These are phyloP conservation scores for Fusarium torreyae DNA, from an alignment of 2,329 filamentous ascomycete genomes.

Conservation along the genomic window DNA sequence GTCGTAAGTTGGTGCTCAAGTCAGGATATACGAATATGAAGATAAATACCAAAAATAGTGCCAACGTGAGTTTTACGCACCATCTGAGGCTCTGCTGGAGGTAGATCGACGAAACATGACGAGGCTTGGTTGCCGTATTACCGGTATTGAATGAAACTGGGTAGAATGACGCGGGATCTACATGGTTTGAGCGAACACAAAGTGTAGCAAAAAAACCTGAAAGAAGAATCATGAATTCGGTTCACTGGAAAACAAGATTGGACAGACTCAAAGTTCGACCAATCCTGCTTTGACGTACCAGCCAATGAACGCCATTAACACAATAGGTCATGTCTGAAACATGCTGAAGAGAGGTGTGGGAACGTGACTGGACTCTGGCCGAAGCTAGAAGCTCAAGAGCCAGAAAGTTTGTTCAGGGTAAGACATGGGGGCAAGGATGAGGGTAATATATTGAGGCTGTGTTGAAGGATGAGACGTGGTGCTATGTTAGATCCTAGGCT, in stretches of 20 bases:
- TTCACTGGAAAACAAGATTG: not conserved
- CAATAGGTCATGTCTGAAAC: conserved; percentile 25
- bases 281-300: not conserved
- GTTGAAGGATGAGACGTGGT: conserved; percentile 24
- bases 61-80: conserved; percentile 1
- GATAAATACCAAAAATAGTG: conserved; percentile 25
- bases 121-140: conserved; percentile 14
- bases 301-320: conserved; percentile 2
- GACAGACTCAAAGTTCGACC: not conserved
- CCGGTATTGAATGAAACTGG: not conserved
- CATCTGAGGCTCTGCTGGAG: conserved; percentile 24
- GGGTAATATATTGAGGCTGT: conserved; percentile 32
- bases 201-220: not conserved
- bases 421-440: conserved; percentile 19
- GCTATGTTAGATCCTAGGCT: not conserved
- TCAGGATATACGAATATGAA: not conserved
- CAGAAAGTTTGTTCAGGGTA: conserved; percentile 19
- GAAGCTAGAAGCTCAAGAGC: conserved; percentile 3
- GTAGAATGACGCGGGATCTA: conserved; percentile 15
- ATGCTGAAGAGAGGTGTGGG: conserved; percentile 7
- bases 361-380: not conserved
- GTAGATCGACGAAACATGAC: conserved; percentile 8
- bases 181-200: not conserved
- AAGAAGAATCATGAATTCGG: not conserved
- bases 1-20: not conserved